Conservation (phyloP, 2,329 filamentous ascomycete species). For the Colletotrichum orchidophilum region DNA sequence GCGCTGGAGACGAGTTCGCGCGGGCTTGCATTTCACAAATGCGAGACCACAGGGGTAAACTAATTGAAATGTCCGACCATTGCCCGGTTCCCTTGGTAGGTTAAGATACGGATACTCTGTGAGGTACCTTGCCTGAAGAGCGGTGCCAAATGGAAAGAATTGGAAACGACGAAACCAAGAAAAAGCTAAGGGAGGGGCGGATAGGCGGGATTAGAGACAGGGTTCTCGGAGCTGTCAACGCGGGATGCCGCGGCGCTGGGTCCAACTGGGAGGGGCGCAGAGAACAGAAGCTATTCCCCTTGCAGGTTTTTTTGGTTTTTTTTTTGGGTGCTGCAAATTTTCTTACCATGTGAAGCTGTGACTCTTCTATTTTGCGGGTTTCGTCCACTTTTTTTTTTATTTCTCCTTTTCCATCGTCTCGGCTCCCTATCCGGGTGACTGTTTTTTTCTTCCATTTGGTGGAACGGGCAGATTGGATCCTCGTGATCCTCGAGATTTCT, state of each 20-base stretch:
- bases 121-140: too few species aligned
- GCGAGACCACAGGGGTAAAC: background rate
- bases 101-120: too few species aligned
- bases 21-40: background rate
- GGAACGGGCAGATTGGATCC: too few species aligned
- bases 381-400: constrained; percentile 8
- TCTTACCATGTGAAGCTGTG: constrained; percentile 6
- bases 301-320: background rate
- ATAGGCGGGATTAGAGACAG: constrained; percentile 12
- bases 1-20: too few species aligned
- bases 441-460: background rate
- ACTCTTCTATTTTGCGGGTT: background rate
- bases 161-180: background rate
- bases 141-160: too few species aligned
- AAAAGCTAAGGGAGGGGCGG: constrained; percentile 1
- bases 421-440: background rate
- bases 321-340: background rate
- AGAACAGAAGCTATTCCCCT: too few species aligned
- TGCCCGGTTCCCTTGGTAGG: background rate
- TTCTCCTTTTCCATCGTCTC: background rate
- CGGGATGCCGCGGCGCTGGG: constrained; percentile 30
- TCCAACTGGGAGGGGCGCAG: constrained; percentile 1
- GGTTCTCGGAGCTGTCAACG: constrained; percentile 30
- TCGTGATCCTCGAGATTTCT: background rate
- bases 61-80: background rate